A percentile compares a stretch with the other conserved stretches of the same genome.
Evolutionary conservation across 768 basidiomycete species (phyloP).

Genomic region (Holtermannia corniformis): DNA sequence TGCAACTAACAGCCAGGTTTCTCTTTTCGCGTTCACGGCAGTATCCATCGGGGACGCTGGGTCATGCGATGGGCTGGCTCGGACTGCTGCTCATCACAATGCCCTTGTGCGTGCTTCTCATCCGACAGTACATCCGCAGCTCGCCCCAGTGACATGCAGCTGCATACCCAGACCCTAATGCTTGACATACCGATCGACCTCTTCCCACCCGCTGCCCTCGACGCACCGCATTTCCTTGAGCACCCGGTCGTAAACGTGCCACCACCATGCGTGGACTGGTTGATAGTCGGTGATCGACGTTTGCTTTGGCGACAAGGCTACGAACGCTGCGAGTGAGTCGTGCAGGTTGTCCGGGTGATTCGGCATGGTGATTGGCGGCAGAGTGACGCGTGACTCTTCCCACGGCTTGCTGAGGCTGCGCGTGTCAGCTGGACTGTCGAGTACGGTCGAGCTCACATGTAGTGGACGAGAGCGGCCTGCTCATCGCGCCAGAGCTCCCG

Average conservation of each 20-base stretch:
- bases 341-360: constrained; percentile 6
- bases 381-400: constrained; percentile 14
- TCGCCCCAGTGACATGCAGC: too few relatives aligned
- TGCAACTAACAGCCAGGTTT: not conserved
- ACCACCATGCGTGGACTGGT: constrained; percentile 38
- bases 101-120: too few relatives aligned
- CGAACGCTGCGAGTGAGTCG: constrained; percentile 14
- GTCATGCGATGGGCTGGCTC: not conserved
- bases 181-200: constrained; percentile 24
- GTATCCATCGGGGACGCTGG: not conserved
- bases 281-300: constrained; percentile 21
- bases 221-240: constrained; percentile 22
- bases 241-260: constrained; percentile 33
- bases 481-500: constrained; percentile 69
- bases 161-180: too few relatives aligned
- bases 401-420: constrained; percentile 41
- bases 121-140: too few relatives aligned
- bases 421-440: not conserved
- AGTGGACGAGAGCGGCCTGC: constrained; percentile 58
- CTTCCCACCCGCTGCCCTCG: constrained; percentile 19
- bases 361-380: constrained; percentile 1
- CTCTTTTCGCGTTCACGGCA: not conserved
- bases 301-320: constrained; percentile 14
- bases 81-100: not conserved
- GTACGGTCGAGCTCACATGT: constrained; percentile 31